Evolutionary conservation across 2,329 filamentous ascomycete species (phyloP), one percentile per base, ranked within the genome.

Genomic region (Aspergillus alliaceus): DNA sequence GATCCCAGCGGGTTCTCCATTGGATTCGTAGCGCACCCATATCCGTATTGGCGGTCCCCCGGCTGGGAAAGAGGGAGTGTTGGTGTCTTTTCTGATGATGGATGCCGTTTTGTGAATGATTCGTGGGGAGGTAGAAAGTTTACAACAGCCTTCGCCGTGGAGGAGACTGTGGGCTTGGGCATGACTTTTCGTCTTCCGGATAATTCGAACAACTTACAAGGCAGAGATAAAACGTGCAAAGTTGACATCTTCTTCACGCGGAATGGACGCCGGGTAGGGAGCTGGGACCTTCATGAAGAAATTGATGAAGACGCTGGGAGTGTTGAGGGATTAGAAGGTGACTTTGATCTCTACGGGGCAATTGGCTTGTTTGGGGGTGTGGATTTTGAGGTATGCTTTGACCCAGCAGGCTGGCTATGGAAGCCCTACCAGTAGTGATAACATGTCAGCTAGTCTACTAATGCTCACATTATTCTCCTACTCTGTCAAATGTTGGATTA

Each of bases 301-400:
- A 64, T 79, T 42, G 85, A 87, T 69, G 69, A 68, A 49, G 78
- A 80, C 64, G 57, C 86, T 80, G 64, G 88, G 77, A 49, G 85
- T 80, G 39, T 90, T 79, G 27, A 85, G 82, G 63, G 89, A 78
- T 70, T 91, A 80, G 71, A 91, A 86, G 66, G 89, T 78, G 69
- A 91, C 85, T 64, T 89, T 61, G 85, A 87, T 68, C 62, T 87
- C 44, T 84, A 85, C 67, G 81, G 80, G 40, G 84, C 85, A 2
- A 75, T 88, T 54, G 85, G 85, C 3, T 72, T 85, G 22, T 87
- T 86, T 70, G 85, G 85, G 3, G 82, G 77, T n/a, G 82, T 86
- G 18, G 83, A 86, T 52, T 84, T 86, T 57, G 83, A 86, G 61
- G 78, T 81, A 14, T 78, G 75, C 48, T 84, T 85, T 66, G 72